Base-by-base conservation (phyloP, 23 red algal species). In the Gracilaria gracilis region DNA sequence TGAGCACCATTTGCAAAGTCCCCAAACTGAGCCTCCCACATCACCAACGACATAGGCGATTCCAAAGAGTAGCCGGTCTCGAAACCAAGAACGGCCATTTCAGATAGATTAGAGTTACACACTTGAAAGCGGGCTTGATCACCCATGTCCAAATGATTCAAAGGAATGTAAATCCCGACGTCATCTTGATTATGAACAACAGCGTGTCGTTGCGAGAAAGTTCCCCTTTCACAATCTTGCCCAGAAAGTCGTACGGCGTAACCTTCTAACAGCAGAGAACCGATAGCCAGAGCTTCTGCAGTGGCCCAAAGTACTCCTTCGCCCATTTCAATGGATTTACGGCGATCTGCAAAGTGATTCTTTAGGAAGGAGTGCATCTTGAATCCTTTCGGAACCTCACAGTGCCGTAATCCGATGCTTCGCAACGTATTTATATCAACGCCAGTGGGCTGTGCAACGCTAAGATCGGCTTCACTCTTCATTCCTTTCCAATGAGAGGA, bases 1-100 rank as follows among this genome's bases (percentile, higher is more conserved):
- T 99, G 97, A 28, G 97, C 97, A 55, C 93, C 91, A 72, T 99
- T 99, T 58, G 84, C 94, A 95, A 99, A 99, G 67, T 99, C 97
- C 21, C 97, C 97, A 69, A 96, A 99, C 73, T 99, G 97, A 46
- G 97, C 97, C 75, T 99, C 97, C 89, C 94, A 95, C 95, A 99
- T 92, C 9, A 99, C 97, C 42, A 99, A 75, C 31, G 88, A 88
- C 47, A 89, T 85, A 20, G 97, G 97, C 35, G 85, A 91, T 85
- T 99, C 97, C 67, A 99, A 80, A 34, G 97, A 99, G 57, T 95
- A 99, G 31, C 97, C 97, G 16, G 86, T 79, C 67, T 99, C 97
- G 83, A 99, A 99, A 15, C 97, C 97, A 62, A 99, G 91, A 17
- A 99, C 97, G 3, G 94, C 97, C 89, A 94, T 95, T 75, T 99